Evolutionary conservation across 208 protist species (phyloP), one percentile per base, ranked within the genome.

Genomic region (Leishmania lainsoni): DNA sequence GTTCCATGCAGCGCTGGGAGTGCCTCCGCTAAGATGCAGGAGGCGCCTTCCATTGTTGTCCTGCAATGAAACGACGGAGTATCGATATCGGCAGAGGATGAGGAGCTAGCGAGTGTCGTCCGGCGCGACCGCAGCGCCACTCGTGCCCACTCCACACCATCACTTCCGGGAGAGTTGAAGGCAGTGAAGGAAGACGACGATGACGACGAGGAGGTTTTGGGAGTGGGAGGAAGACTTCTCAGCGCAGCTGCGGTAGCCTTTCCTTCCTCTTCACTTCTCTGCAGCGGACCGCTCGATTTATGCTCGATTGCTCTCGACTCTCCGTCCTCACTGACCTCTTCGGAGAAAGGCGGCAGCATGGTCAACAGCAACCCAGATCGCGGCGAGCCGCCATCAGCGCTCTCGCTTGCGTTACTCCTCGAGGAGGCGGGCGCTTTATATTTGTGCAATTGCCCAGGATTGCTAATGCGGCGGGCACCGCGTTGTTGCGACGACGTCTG

Each of bases 101-200:
- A 84, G 12, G 69, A 66, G 2, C 48, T 45, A 4, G 68, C 58
- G 20, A 49, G 45, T 1, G 68, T 76, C 12, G 80, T 80, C 32
- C 65, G 51, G 22, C 63, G 74, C 52, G 73, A 79, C 5, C 65
- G 12, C 39, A 76, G 26, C 20, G 42, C 45, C 32, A 79, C 54
- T 0, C 39, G 75, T 63, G 81, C 54, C 76, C 66, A 81, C 49
- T 54, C 69, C 4, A 54, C 68, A 1, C 54, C 59, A 10, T 52
- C 59, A 16, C 16, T 65, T 12, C 5, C 56, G 17, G 76, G 35
- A 5, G 68, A 26, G 3, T 76, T 49, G 22, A 48, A 42, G 22
- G 35, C 56, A 17, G 20, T 63, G 35, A 76, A 77, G 76, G 76
- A 80, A 16, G 81, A 84, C 39, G 39, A 45, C 5, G 81, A 84